Evolutionary conservation across 169 alveolate species (phyloP).

Genomic region (Miamiensis avidus): DNA sequence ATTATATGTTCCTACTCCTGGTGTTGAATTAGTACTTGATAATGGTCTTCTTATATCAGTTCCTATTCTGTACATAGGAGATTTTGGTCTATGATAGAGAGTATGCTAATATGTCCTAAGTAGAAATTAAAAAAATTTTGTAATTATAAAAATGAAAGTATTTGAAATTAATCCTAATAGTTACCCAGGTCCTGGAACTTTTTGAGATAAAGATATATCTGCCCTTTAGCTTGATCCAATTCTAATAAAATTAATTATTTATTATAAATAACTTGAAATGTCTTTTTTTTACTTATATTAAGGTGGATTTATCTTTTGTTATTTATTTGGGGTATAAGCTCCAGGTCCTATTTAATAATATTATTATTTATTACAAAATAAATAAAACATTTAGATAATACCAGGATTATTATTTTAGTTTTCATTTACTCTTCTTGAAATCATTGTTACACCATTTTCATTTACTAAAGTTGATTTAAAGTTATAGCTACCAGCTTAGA

Average conservation of each 20-base stretch:
- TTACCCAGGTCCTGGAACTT: neutral
- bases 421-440: neutral
- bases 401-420: neutral
- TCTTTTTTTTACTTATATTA: neutral
- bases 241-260: no score
- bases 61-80: neutral
- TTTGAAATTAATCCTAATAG: no score
- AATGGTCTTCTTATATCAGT: neutral
- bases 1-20: neutral
- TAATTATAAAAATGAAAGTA: no score
- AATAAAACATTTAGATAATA: no score
- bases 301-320: neutral
- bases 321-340: neutral
- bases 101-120: neutral
- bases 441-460: neutral
- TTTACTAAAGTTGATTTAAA: neutral
- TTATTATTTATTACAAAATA: neutral
- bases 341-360: neutral
- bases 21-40: neutral
- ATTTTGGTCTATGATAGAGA: neutral
- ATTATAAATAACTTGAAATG: no score
- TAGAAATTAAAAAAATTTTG: neutral
- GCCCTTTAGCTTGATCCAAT: no score
- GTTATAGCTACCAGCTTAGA: neutral
- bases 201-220: no score